phyloP scores from a whole-genome alignment of 2,329 filamentous ascomycete species.

The Diaporthe citrichinensis region DNA sequence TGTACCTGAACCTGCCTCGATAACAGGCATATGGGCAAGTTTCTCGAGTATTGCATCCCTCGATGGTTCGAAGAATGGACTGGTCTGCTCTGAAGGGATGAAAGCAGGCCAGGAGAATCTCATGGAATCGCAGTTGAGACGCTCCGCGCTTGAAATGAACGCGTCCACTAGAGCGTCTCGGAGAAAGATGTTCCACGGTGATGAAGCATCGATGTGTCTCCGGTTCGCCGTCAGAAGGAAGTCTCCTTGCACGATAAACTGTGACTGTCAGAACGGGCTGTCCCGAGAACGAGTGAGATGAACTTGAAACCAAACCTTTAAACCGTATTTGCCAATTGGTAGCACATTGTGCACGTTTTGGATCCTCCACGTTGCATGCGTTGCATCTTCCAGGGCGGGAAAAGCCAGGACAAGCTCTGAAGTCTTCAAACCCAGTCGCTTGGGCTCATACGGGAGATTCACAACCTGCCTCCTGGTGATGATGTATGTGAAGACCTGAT shows the following conservation, averaged over 20 bases:
- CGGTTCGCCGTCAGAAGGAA: background rate
- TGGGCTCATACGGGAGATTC: background rate
- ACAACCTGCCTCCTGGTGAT: background rate
- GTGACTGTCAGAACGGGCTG: background rate
- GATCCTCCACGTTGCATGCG: background rate
- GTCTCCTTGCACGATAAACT: conserved; percentile 9
- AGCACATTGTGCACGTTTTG: background rate
- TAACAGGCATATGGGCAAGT: background rate
- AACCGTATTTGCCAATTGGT: background rate
- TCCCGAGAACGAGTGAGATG: too few species aligned
- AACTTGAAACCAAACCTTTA: background rate
- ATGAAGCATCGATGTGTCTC: background rate
- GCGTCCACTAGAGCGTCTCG: background rate
- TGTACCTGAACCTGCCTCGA: background rate
- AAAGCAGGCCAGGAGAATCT: background rate
- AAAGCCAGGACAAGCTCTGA: background rate
- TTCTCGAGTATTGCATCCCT: background rate
- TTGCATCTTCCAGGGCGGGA: background rate
- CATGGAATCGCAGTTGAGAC: background rate
- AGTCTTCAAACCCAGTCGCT: background rate
- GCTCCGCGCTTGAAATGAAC: background rate
- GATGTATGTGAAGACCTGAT: background rate
- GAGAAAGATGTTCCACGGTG: background rate
- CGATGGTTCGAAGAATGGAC: background rate
- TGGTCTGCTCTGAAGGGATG: background rate